Conservation (phyloP, 2,329 filamentous ascomycete species). For the Zasmidium angulare region DNA sequence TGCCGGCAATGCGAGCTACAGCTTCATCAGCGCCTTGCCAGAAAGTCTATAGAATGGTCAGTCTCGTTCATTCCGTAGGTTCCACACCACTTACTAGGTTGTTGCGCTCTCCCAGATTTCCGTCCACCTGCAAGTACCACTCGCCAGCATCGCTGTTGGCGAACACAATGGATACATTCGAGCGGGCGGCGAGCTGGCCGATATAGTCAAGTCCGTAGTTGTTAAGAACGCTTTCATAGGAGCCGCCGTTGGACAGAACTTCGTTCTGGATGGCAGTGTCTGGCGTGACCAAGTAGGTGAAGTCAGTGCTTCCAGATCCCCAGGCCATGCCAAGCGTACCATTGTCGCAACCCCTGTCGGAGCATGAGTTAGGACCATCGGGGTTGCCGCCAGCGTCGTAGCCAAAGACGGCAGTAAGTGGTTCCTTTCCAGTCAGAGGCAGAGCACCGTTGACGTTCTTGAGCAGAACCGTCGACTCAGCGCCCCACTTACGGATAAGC, state of each 20-base stretch:
- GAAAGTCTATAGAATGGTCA: conserved; percentile 32
- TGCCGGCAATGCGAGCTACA: conserved; percentile 59
- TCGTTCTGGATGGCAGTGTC: conserved; percentile 31
- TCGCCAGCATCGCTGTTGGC: conserved; percentile 51
- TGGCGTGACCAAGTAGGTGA: conserved; percentile 34
- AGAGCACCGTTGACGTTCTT: conserved; percentile 64
- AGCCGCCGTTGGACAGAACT: conserved; percentile 22
- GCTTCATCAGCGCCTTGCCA: conserved; percentile 46
- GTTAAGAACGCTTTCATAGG: conserved; percentile 29
- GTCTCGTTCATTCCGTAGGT: background rate
- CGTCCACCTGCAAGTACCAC: conserved; percentile 47
- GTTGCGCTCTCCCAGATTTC: conserved; percentile 48
- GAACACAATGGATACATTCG: conserved; percentile 45
- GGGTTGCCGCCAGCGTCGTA: conserved; percentile 49
- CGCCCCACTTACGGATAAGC: conserved; percentile 65
- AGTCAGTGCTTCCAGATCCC: conserved; percentile 45
- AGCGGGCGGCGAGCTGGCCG: conserved; percentile 31
- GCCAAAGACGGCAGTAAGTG: conserved; percentile 51
- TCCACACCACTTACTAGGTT: conserved; percentile 33
- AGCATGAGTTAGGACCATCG: conserved; percentile 48
- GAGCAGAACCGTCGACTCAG: conserved; percentile 55
- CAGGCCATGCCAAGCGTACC: conserved; percentile 48
- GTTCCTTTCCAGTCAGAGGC: conserved; percentile 50
- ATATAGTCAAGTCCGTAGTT: conserved; percentile 27
- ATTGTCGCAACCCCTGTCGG: conserved; percentile 46